Conservation (phyloP, 495 filamentous ascomycete species). For the Penicillium manginii region DNA sequence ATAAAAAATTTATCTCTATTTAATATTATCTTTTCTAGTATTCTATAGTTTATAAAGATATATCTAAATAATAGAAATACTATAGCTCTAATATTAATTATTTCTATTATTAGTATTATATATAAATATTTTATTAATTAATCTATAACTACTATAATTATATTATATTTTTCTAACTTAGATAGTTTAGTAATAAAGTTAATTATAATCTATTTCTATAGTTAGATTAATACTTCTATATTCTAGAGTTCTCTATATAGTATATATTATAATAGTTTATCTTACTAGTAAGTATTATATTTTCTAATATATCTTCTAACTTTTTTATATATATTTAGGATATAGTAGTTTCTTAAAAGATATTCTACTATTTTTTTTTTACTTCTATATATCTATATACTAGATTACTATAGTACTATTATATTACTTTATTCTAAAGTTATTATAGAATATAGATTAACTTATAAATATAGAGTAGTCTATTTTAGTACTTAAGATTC, state of each 20-base stretch:
- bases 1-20: neutral
- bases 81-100: neutral
- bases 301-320: no score
- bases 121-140: neutral
- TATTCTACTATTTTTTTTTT: slow-evolving; percentile 13
- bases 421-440: slow-evolving; percentile 13
- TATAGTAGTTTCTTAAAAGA: no score
- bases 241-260: slow-evolving; percentile 19
- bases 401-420: slow-evolving; percentile 6
- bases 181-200: slow-evolving; percentile 25
- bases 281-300: slow-evolving; percentile 5
- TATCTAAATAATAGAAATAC: neutral
- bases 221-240: slow-evolving; percentile 1
- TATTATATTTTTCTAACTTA: slow-evolving; percentile 7
- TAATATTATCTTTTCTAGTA: neutral
- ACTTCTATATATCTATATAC: slow-evolving; percentile 6
- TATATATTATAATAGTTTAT: slow-evolving; percentile 8
- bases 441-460: slow-evolving; percentile 10
- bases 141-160: slow-evolving; percentile 7
- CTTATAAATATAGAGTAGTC: no score
- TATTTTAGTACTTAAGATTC: no score
- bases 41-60: neutral
- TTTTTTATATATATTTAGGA: no score
- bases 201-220: slow-evolving; percentile 25
- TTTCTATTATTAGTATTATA: neutral